Percentiles rank a stretch among this genome's conserved stretches.
phyloP scores from a whole-genome alignment of 1,284 basidiomycete genomes.

The Trichosporon sp. region DNA sequence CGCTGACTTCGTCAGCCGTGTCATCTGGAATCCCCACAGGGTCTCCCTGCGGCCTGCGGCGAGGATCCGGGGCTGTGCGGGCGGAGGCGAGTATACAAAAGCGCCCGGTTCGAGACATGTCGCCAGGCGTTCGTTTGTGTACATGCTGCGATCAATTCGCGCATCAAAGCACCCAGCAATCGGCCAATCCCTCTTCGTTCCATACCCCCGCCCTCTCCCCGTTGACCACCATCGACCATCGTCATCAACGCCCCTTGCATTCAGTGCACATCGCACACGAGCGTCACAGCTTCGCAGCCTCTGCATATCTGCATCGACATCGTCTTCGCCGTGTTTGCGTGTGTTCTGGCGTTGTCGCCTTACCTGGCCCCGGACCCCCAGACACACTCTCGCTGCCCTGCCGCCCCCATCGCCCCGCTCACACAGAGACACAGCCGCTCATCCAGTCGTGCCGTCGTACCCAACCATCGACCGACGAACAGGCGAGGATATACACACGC shows the following conservation, averaged over 20 bases:
- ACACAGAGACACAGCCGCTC: not conserved
- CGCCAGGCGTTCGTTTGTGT: not conserved
- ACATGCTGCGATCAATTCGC: not conserved
- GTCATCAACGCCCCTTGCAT: not conserved
- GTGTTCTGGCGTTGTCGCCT: not conserved
- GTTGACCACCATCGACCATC: not conserved
- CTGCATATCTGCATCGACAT: not conserved
- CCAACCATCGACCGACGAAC: not conserved
- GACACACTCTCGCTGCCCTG: not conserved
- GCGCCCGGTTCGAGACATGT: not conserved
- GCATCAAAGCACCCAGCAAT: not conserved
- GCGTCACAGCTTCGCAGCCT: not conserved
- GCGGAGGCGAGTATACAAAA: not conserved
- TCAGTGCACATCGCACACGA: not conserved
- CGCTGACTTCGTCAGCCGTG: not conserved
- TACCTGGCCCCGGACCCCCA: not conserved
- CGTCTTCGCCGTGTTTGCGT: constrained; percentile 3
- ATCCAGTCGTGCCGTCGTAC: not conserved
- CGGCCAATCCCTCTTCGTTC: not conserved
- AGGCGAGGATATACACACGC: not conserved
- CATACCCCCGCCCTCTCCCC: not conserved
- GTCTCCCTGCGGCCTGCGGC: not conserved
- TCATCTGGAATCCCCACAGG: not conserved
- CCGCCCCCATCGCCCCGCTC: not conserved
- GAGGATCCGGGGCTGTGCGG: constrained; percentile 2